Percentiles rank a stretch among this genome's conserved stretches.
Evolutionary conservation across 768 basidiomycete species (phyloP).

Genomic region (Grammothele lineata): DNA sequence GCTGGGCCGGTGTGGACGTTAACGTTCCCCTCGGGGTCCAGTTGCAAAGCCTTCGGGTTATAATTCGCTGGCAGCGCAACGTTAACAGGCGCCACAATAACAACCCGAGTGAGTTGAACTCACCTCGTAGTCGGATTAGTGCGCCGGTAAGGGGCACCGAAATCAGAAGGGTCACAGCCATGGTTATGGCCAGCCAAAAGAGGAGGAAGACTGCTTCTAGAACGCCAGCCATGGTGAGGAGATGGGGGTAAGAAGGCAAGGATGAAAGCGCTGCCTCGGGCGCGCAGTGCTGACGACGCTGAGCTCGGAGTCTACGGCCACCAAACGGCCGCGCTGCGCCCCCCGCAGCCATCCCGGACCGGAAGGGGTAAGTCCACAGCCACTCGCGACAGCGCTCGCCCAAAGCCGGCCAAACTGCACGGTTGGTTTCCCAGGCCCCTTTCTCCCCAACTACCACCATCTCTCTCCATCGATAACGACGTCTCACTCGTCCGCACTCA

Average conservation of each 20-base stretch:
- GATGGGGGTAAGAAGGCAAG: constrained; percentile 16
- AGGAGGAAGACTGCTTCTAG: constrained; percentile 31
- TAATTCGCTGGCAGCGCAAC: constrained; percentile 44
- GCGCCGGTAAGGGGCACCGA: constrained; percentile 47
- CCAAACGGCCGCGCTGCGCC: constrained; percentile 5
- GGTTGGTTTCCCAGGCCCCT: constrained; percentile 20
- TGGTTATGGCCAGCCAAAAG: constrained; percentile 45
- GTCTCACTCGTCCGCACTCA: background rate
- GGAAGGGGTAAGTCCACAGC: constrained; percentile 7
- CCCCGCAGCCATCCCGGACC: constrained; percentile 5
- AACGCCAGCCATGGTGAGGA: constrained; percentile 12
- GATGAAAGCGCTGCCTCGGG: background rate
- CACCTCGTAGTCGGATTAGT: constrained; percentile 69
- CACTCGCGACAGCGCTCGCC: constrained; percentile 15
- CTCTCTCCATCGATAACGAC: constrained; percentile 14
- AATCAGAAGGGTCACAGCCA: constrained; percentile 58
- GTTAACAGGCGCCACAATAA: background rate
- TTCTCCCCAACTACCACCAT: constrained; percentile 26
- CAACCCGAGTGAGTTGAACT: background rate
- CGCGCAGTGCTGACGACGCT: background rate
- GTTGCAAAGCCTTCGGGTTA: constrained; percentile 78
- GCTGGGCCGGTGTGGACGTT: constrained; percentile 71
- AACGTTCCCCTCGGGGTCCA: constrained; percentile 74
- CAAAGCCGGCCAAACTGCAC: constrained; percentile 14
- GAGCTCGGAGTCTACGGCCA: background rate